phyloP scores from a whole-genome alignment of 2,329 filamentous ascomycete species.

The Ophiostoma himal-ulmi region DNA sequence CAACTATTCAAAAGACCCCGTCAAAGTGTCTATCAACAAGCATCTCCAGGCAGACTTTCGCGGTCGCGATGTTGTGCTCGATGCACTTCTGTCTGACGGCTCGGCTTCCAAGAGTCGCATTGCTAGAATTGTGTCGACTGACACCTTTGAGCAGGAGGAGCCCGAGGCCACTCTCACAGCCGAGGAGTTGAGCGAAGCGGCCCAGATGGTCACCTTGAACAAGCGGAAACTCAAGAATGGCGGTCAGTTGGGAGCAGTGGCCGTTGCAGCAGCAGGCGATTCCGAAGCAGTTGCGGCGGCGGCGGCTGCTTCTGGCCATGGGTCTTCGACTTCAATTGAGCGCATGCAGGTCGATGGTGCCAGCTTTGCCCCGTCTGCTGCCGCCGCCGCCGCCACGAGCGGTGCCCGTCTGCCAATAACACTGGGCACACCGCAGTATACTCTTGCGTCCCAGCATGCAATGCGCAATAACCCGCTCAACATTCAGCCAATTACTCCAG shows the following conservation, averaged over 20 bases:
- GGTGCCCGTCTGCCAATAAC: neutral
- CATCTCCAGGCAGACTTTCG: slow-evolving; percentile 42
- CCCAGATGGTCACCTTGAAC: slow-evolving; percentile 33
- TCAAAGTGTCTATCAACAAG: slow-evolving; percentile 45
- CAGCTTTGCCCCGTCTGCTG: slow-evolving; percentile 5
- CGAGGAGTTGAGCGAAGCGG: slow-evolving; percentile 55
- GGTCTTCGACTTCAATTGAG: neutral
- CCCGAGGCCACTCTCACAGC: slow-evolving; percentile 52
- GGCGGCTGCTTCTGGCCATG: neutral
- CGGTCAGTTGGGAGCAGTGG: neutral
- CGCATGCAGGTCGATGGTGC: slow-evolving; percentile 12
- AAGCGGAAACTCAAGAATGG: slow-evolving; percentile 14
- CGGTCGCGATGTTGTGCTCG: slow-evolving; percentile 60
- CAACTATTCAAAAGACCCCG: slow-evolving; percentile 56
- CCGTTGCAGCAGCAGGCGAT: neutral
- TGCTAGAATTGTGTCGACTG: slow-evolving; percentile 57
- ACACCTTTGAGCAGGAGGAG: slow-evolving; percentile 68
- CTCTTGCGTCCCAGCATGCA: neutral
- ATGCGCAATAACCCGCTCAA: neutral
- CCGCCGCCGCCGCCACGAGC: neutral
- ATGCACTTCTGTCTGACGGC: slow-evolving; percentile 39
- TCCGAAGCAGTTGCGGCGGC: neutral
- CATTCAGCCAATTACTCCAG: neutral
- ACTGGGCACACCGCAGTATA: neutral
- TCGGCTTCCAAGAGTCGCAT: slow-evolving; percentile 39